Evolutionary conservation across 257 asterid species (phyloP), one percentile per base, ranked within the genome.

Genomic region (Penstemon barbatus): DNA sequence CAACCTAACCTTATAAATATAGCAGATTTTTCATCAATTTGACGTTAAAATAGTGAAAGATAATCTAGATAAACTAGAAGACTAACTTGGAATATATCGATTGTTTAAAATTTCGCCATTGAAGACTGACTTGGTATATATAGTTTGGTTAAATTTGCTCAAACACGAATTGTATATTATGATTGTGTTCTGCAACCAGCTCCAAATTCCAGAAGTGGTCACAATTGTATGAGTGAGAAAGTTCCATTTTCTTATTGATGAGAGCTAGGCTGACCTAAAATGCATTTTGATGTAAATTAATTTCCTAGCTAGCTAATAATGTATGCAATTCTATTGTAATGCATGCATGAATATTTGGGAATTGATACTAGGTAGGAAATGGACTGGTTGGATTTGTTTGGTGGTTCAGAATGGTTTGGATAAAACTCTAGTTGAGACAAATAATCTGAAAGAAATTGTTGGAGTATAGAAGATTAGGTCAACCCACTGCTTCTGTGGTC

Each of bases 151-250:
- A 46, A 3, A 54, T 69, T 50, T 63, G 50, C 63, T 48, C 44
- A 10, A 44, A 63, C 46, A 62, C 7, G 69, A 60, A 52, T 74
- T 68, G 66, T 63, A 61, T 45, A n/a, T 61, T 37, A 15, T 6
- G 1, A 39, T 36, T 65, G 18, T 66, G 25, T 40, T 44, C 63
- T 49, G 38, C 46, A 13, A 71, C 52, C 63, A 33, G 63, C 61
- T 36, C 5, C 51, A 15, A 46, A 58, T 63, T 42, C 19, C 61
- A 37, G 44, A 42, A 54, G 42, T 63, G 65, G 44, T 56, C 19
- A 56, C 12, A 37, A 37, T 18, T 11, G 38, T 45, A 44, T 50
- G 52, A 65, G 63, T 6, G 45, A 72, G 40, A 58, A 25, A 25
- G 51, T 37, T 43, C 52, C 60, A 69, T 69, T 60, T 8, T 57